phyloP scores from a whole-genome alignment of 805 yeast genomes.

The Teunomyces cretensis region DNA sequence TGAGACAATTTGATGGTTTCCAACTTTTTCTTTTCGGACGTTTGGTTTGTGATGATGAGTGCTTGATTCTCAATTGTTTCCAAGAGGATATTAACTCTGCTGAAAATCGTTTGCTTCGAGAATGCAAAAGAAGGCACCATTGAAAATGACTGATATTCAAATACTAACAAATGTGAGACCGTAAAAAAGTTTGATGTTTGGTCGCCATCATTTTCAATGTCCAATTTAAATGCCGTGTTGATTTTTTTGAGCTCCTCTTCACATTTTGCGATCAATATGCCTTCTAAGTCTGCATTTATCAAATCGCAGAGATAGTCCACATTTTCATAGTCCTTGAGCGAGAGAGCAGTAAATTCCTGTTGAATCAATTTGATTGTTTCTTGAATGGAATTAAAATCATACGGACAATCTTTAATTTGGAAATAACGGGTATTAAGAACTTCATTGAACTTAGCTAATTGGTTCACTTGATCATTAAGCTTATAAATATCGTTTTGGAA shows the following conservation, averaged over 20 bases:
- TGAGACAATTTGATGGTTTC: neutral
- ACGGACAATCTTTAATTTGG: conserved; percentile 17
- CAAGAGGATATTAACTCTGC: conserved; percentile 15
- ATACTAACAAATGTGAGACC: conserved; percentile 32
- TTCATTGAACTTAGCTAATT: conserved; percentile 16
- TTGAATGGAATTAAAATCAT: conserved; percentile 10
- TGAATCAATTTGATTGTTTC: conserved; percentile 14
- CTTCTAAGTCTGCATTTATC: conserved; percentile 24
- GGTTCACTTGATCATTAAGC: conserved; percentile 19
- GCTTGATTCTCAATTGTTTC: conserved; percentile 18
- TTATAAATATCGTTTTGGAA: conserved; percentile 24
- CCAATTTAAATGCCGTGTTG: neutral
- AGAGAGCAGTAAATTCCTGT: conserved; percentile 11
- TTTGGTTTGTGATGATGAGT: conserved; percentile 5
- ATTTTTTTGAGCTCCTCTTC: conserved; percentile 10
- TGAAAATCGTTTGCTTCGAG: conserved; percentile 32
- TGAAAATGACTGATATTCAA: conserved; percentile 36
- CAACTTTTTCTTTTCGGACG: neutral
- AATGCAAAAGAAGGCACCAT: conserved; percentile 42
- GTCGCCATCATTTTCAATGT: neutral
- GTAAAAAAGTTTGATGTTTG: neutral
- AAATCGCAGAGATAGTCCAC: conserved; percentile 13
- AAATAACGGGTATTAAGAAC: conserved; percentile 14
- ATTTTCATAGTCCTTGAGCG: conserved; percentile 17
- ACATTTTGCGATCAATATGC: conserved; percentile 21